These are phyloP conservation scores for Lactifluus volemus DNA, from an alignment of 768 basidiomycete genomes.

Conservation along the genomic window DNA sequence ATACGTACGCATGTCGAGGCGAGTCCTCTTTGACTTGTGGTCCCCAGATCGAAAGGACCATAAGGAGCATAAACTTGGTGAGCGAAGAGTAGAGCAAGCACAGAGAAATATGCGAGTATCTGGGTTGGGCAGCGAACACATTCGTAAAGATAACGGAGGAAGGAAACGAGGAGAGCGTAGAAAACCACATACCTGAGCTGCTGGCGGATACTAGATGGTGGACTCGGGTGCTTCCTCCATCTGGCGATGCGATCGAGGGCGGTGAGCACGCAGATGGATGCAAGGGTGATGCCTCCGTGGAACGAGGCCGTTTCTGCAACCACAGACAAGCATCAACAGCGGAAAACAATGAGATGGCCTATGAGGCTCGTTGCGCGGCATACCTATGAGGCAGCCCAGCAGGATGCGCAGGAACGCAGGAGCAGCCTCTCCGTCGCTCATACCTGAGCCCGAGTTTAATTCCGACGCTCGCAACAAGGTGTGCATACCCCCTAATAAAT, in stretches of 20 bases:
- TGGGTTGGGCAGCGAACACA: slow-evolving; percentile 21
- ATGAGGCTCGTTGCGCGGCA: slow-evolving; percentile 9
- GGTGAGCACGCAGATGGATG: slow-evolving; percentile 45
- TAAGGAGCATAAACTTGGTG: slow-evolving; percentile 77
- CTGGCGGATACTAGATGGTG: slow-evolving; percentile 14
- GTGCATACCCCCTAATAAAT: background rate
- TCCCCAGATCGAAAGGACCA: slow-evolving; percentile 73
- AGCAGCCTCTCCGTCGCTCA: slow-evolving; percentile 48
- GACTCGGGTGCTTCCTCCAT: slow-evolving; percentile 20
- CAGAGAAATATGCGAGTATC: slow-evolving; percentile 69
- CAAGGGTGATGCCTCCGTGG: slow-evolving; percentile 54
- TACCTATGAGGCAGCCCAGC: slow-evolving; percentile 57
- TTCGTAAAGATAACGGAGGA: too few species aligned
- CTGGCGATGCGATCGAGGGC: slow-evolving; percentile 30
- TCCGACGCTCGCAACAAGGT: background rate
- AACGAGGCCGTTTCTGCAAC: slow-evolving; percentile 64
- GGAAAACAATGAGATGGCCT: background rate
- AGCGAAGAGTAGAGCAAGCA: slow-evolving; percentile 76
- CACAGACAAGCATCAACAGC: background rate
- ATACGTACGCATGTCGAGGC: slow-evolving; percentile 19
- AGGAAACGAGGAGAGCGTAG: background rate
- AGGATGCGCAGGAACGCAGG: slow-evolving; percentile 50
- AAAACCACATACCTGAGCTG: slow-evolving; percentile 2
- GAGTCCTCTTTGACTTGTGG: slow-evolving; percentile 32
- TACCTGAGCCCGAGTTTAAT: slow-evolving; percentile 19